These are phyloP conservation scores for Lactarius sanguifluus DNA, from an alignment of 768 basidiomycete genomes.

Conservation along the genomic window DNA sequence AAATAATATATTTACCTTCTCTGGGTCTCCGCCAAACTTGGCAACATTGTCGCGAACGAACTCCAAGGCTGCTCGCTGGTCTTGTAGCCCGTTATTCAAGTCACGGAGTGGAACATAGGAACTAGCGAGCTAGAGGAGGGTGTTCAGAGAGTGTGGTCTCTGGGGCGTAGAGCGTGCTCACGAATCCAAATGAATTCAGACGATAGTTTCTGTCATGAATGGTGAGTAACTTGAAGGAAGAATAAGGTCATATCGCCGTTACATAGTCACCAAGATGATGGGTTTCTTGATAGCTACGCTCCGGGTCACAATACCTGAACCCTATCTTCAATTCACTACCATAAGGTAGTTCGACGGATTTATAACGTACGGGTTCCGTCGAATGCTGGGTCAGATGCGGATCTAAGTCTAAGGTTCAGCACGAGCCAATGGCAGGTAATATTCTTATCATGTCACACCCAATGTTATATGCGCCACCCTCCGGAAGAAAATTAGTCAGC, in stretches of 20 bases:
- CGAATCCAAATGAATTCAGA: conserved; percentile 56
- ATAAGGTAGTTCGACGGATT: background rate
- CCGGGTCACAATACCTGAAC: conserved; percentile 47
- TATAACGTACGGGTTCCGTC: conserved; percentile 48
- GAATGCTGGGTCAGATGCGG: conserved; percentile 43
- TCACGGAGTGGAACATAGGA: conserved; percentile 43
- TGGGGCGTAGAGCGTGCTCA: conserved; percentile 26
- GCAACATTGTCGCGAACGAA: conserved; percentile 66
- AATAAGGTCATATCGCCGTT: conserved; percentile 3
- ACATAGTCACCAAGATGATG: conserved; percentile 59
- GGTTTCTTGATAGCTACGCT: conserved; percentile 50
- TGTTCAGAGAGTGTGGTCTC: background rate
- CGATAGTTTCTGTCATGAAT: conserved; percentile 48
- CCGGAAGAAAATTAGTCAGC: background rate
- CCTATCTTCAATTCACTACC: background rate
- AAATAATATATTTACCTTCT: conserved; percentile 41
- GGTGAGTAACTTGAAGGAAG: background rate
- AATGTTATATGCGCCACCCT: conserved; percentile 52
- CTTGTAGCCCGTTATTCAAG: conserved; percentile 41
- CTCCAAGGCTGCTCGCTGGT: conserved; percentile 55
- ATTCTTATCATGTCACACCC: conserved; percentile 38
- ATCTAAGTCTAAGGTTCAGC: conserved; percentile 34
- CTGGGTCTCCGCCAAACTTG: conserved; percentile 43
- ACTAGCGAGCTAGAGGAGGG: conserved; percentile 44
- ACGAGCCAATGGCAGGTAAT: conserved; percentile 38